Conservation (phyloP, 1,139 yeast genomes). For the Candida sp. region DNA sequence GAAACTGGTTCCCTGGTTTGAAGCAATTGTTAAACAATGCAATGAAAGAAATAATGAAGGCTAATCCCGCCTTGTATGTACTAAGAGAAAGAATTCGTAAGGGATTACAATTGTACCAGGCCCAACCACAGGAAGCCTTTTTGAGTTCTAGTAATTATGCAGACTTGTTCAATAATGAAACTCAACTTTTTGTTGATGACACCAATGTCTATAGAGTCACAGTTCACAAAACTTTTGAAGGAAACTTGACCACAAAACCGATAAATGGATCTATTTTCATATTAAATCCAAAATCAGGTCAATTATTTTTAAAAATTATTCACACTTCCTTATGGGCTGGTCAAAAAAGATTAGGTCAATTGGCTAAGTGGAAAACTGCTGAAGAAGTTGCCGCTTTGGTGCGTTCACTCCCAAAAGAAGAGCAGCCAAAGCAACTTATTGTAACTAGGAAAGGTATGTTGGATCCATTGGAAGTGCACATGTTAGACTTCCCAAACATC, state of each 20-base stretch:
- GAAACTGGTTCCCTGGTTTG: constrained; percentile 96
- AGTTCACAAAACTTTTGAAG: constrained; percentile 89
- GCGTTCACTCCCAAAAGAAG: constrained; percentile 86
- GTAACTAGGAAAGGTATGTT: constrained; percentile 88
- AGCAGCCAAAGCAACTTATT: constrained; percentile 90
- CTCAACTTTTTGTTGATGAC: constrained; percentile 85
- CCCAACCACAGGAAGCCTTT: constrained; percentile 91
- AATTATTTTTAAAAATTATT: constrained; percentile 79
- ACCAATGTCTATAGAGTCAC: constrained; percentile 93
- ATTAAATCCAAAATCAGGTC: constrained; percentile 88
- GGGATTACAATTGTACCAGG: constrained; percentile 89
- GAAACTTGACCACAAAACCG: constrained; percentile 89
- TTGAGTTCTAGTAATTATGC: constrained; percentile 88
- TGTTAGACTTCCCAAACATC: constrained; percentile 94
- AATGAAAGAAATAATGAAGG: constrained; percentile 91
- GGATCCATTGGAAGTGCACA: constrained; percentile 95
- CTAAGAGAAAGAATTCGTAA: constrained; percentile 91
- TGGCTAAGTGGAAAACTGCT: constrained; percentile 98
- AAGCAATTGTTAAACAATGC: constrained; percentile 90
- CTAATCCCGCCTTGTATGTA: constrained; percentile 91
- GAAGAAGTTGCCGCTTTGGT: constrained; percentile 95
- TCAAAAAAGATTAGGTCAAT: constrained; percentile 88
- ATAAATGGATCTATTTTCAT: constrained; percentile 92
- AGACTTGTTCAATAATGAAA: constrained; percentile 81
- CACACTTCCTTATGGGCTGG: constrained; percentile 98